Percentiles rank a stretch among this genome's conserved stretches.
Evolutionary conservation across 2,329 filamentous ascomycete genomes (phyloP).

Genomic region (Sporothrix pseudoabietina): DNA sequence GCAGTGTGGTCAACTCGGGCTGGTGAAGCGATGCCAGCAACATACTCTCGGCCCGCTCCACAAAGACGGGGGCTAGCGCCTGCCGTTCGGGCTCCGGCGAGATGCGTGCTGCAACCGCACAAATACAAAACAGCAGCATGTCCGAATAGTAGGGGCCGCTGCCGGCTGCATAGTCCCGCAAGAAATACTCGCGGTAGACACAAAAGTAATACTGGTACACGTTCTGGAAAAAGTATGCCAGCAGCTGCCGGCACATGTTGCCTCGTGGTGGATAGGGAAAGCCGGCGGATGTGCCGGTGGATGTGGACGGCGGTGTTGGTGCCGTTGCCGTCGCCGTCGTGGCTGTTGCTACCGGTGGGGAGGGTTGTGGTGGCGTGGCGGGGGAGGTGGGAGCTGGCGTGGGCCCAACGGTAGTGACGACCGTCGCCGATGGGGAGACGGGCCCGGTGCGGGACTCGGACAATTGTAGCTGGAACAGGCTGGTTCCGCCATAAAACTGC

Average conservation of each 20-base stretch:
- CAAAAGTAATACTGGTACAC: conserved; percentile 55
- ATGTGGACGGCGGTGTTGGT: not conserved
- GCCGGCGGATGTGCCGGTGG: not conserved
- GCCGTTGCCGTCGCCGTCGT: not conserved
- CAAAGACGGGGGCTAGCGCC: conserved; percentile 48
- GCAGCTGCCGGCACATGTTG: conserved; percentile 48
- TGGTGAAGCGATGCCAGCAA: conserved; percentile 49
- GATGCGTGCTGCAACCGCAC: conserved; percentile 53
- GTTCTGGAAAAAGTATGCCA: conserved; percentile 52
- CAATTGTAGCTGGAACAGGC: conserved; percentile 47
- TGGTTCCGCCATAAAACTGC: conserved; percentile 54
- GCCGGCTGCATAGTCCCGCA: conserved; percentile 52
- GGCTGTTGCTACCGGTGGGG: conserved; percentile 28
- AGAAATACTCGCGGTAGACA: conserved; percentile 54
- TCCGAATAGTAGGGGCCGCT: conserved; percentile 54
- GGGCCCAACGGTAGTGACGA: no score
- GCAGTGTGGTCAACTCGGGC: conserved; percentile 49
- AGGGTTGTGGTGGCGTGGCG: not conserved
- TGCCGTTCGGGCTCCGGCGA: conserved; percentile 44
- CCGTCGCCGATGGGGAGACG: no score
- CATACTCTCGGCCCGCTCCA: conserved; percentile 49
- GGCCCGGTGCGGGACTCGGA: conserved; percentile 1
- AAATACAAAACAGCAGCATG: conserved; percentile 52
- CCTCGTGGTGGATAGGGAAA: conserved; percentile 49
- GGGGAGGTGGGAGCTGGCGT: no score